These are phyloP conservation scores for Raffaelea arxii DNA, from an alignment of 2,329 filamentous ascomycete species.

Conservation along the genomic window DNA sequence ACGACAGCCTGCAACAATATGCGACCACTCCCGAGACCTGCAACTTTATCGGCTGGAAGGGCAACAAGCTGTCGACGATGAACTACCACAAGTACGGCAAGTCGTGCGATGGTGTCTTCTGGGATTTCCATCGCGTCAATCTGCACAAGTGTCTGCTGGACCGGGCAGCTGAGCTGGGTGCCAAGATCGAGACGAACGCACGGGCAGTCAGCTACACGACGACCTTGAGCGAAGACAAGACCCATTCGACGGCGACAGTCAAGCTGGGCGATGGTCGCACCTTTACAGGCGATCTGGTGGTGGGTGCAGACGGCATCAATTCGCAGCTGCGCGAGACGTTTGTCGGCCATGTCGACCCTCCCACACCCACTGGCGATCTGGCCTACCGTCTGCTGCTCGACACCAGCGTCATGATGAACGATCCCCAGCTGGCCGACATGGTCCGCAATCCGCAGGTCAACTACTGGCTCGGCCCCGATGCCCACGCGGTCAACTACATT, in stretches of 20 bases:
- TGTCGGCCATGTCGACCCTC: conserved; percentile 13
- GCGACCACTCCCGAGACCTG: conserved; percentile 9
- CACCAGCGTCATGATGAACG: conserved; percentile 17
- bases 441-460: conserved; percentile 20
- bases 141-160: conserved; percentile 21
- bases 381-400: conserved; percentile 25
- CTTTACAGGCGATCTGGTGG: conserved; percentile 23
- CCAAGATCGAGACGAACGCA: conserved; percentile 15
- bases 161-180: conserved; percentile 17
- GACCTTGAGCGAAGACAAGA: conserved; percentile 10
- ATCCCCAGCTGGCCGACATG: conserved; percentile 17
- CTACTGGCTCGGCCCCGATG: conserved; percentile 23
- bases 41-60: conserved; percentile 11
- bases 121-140: conserved; percentile 23
- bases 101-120: conserved; percentile 20
- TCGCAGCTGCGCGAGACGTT: conserved; percentile 10
- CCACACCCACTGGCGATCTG: conserved; percentile 22
- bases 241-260: conserved; percentile 10
- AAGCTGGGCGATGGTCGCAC: conserved; percentile 17
- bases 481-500: conserved; percentile 23
- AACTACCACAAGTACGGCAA: conserved; percentile 7
- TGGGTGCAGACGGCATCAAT: conserved; percentile 31
- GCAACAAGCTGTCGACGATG: conserved; percentile 8
- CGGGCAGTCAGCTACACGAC: conserved; percentile 17
- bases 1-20: conserved; percentile 3